Base-by-base conservation (phyloP, 345 rosid genomes). In the Syzygium aromaticum region DNA sequence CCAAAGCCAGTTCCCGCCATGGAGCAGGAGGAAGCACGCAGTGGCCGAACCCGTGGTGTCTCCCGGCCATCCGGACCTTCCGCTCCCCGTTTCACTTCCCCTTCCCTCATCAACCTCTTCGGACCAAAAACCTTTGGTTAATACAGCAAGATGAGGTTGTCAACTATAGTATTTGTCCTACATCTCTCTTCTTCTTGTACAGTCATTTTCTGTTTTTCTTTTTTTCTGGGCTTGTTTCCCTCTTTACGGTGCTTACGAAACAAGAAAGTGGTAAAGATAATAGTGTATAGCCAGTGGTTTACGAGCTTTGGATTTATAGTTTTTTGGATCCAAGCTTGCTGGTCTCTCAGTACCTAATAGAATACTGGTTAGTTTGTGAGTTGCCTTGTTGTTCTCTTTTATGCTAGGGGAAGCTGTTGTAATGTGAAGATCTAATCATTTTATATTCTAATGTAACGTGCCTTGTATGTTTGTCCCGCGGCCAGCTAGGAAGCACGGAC, bases 311-410 rank as follows among this genome's bases (percentile, higher is more conserved):
- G 82, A 73, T 73, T 90, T 89, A 67, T 89, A 19, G 57, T 93
- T 94, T 93, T 92, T 86, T 33, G 89, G 89, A 88, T 92, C 92
- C 91, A 87, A 33, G 92, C 91, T 90, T 88, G 93, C 91, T 80
- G 21, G 38, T 61, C 33, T 77, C 86, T 54, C 38, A 63, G 84
- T 86, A 54, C 83, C 86, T 67, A 52, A 84, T 51, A 90, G 85
- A 78, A 91, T 25, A 27, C 77, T 61, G 80, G 59, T 77, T 52
- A 54, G 52, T 52, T 88, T 86, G 87, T 53, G 85, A 43, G 64
- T 78, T 61, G 83, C 67, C 77, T 78, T 78, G 51, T 25, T 51
- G 83, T 21, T 77, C 21, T 13, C 49, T 84, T 84, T 80, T 86
- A 61, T 49, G 59, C 40, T 86, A 82, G 28, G 84, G 85, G 77